Percentiles rank a stretch among this genome's conserved stretches.
Conservation (phyloP, 1,284 basidiomycete species). For the Heterobasidion occidentale region DNA sequence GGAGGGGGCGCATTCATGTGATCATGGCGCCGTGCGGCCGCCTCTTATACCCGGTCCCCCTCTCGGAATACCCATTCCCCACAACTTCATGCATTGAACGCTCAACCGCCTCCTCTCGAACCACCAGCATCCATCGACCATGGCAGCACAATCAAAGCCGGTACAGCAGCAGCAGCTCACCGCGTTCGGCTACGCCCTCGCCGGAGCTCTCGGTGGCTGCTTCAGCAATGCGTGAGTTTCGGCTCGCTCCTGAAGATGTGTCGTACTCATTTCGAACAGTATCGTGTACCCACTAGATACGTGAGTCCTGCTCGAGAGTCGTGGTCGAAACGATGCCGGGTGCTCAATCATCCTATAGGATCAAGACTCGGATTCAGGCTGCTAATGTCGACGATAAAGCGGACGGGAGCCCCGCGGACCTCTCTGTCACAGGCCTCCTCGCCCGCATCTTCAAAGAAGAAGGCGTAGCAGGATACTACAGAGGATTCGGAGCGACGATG, state of each 20-base stretch:
- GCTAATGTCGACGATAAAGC: slow-evolving; percentile 31
- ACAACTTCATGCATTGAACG: background rate
- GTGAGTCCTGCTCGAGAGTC: slow-evolving; percentile 38
- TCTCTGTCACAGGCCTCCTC: slow-evolving; percentile 62
- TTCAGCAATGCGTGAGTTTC: slow-evolving; percentile 84
- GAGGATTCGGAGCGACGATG: slow-evolving; percentile 97
- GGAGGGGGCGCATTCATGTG: background rate
- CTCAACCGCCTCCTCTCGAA: background rate
- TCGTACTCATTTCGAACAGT: slow-evolving; percentile 29
- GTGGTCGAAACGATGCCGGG: slow-evolving; percentile 1
- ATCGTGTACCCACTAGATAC: slow-evolving; percentile 94
- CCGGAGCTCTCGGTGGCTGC: slow-evolving; percentile 91
- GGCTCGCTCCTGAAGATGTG: background rate
- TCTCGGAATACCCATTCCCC: background rate
- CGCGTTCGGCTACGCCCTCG: slow-evolving; percentile 88
- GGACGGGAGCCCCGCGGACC: slow-evolving; percentile 42
- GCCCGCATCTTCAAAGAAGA: slow-evolving; percentile 71
- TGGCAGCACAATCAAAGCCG: background rate
- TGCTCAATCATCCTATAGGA: slow-evolving; percentile 35
- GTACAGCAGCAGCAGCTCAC: slow-evolving; percentile 50
- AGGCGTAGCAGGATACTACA: slow-evolving; percentile 79
- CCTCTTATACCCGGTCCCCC: background rate
- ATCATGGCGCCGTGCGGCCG: background rate
- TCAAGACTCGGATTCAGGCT: slow-evolving; percentile 95
- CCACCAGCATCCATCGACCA: background rate